Percentiles rank a stretch among this genome's conserved stretches.
Evolutionary conservation across 805 yeast species (phyloP).

Genomic region (Saccharomycopsis babjevae): DNA sequence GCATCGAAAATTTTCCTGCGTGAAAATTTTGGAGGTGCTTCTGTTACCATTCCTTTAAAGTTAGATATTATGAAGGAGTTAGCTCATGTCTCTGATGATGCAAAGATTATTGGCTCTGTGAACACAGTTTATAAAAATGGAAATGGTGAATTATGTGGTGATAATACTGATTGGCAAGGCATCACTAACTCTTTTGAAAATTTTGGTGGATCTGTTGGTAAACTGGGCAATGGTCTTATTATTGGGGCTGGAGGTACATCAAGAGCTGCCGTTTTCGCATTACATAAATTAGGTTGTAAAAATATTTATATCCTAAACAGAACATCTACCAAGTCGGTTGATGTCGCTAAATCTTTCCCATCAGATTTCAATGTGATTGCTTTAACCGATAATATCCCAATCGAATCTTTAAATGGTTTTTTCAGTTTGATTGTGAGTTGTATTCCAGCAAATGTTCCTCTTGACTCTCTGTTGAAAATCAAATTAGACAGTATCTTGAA

Average conservation of each 20-base stretch:
- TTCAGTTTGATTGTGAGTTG: conserved; percentile 64
- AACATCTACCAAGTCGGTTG: conserved; percentile 54
- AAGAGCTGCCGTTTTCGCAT: conserved; percentile 86
- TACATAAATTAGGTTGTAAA: conserved; percentile 65
- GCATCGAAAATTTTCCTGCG: conserved; percentile 22
- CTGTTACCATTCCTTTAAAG: conserved; percentile 91
- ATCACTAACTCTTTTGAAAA: conserved; percentile 70
- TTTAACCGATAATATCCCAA: conserved; percentile 40
- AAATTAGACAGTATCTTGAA: conserved; percentile 38
- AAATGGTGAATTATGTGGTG: conserved; percentile 52
- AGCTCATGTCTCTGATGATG: conserved; percentile 63
- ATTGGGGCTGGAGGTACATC: conserved; percentile 98
- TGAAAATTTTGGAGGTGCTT: conserved; percentile 75
- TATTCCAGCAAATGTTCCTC: conserved; percentile 71
- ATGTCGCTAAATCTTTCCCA: conserved; percentile 53
- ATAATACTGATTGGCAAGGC: conserved; percentile 95
- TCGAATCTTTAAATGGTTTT: conserved; percentile 29
- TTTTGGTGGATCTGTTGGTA: conserved; percentile 27
- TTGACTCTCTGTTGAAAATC: conserved; percentile 41
- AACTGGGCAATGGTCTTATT: conserved; percentile 52
- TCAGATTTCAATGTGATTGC: conserved; percentile 46
- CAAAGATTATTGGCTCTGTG: conserved; percentile 81
- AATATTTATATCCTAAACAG: conserved; percentile 75
- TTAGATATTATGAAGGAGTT: conserved; percentile 63
- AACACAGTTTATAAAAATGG: conserved; percentile 65